Evolutionary conservation across 2,329 filamentous ascomycete genomes (phyloP).

Genomic region (Escovopsis sp.): DNA sequence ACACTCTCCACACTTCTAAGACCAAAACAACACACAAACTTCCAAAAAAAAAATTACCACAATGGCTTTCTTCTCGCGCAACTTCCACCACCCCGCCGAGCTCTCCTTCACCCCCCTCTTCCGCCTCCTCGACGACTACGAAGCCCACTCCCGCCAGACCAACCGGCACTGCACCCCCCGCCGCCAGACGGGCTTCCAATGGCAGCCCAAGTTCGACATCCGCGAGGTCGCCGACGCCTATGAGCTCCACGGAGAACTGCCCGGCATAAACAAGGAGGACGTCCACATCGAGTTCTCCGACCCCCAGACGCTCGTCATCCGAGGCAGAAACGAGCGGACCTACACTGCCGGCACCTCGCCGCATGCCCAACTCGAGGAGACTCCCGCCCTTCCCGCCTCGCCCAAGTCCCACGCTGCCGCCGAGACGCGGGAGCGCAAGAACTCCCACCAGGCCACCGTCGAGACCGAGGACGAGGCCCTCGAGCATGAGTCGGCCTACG

Average conservation of each 20-base stretch:
- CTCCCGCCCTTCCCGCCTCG: conserved; percentile 22
- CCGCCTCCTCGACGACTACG: conserved; percentile 50
- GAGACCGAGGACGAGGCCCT: conserved; percentile 40
- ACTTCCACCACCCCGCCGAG: conserved; percentile 34
- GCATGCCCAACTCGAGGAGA: conserved; percentile 33
- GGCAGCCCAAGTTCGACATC: conserved; percentile 67
- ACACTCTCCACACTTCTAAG: not conserved
- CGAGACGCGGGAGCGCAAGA: conserved; percentile 17
- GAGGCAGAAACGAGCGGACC: conserved; percentile 52
- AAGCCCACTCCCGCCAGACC: conserved; percentile 35
- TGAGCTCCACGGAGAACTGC: conserved; percentile 68
- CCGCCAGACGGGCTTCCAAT: conserved; percentile 30
- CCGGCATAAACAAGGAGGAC: conserved; percentile 59
- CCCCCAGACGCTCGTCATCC: conserved; percentile 55
- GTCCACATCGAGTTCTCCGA: conserved; percentile 69
- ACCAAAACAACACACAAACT: not conserved
- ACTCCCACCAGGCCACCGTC: conserved; percentile 45
- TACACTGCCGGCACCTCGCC: conserved; percentile 39
- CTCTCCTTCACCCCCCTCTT: conserved; percentile 45
- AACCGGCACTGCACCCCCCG: conserved; percentile 13
- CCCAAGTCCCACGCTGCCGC: conserved; percentile 14
- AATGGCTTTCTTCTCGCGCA: conserved; percentile 47
- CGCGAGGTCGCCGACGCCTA: conserved; percentile 54
- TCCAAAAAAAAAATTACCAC: conserved; percentile 18
- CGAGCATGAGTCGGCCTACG: conserved; percentile 13